These are phyloP conservation scores for Acacia acuminata DNA, from an alignment of 306 rosid species.

Conservation along the genomic window DNA sequence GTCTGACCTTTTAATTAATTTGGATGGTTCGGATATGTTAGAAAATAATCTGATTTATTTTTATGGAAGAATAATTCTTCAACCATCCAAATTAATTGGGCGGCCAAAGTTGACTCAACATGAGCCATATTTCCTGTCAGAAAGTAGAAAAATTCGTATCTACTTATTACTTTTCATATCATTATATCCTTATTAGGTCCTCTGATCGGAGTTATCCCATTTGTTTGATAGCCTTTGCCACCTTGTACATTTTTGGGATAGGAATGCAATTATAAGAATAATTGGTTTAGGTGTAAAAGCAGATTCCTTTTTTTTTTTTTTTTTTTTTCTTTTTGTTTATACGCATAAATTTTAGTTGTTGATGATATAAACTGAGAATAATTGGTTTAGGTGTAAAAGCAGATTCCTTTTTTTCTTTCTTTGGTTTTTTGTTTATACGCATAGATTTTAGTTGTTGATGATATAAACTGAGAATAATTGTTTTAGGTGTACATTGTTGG, in stretches of 20 bases:
- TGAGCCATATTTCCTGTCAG: neutral
- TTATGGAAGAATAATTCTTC: neutral
- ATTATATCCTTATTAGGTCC: neutral
- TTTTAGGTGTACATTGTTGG: too few species aligned
- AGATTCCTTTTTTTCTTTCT: neutral
- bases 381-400: neutral
- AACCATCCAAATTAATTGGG: neutral
- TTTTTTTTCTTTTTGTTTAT: neutral
- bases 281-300: neutral
- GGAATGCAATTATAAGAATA: neutral
- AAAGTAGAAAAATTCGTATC: neutral
- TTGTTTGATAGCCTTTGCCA: neutral
- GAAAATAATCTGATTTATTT: neutral
- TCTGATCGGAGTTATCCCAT: neutral
- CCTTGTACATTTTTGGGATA: neutral
- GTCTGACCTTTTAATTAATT: neutral
- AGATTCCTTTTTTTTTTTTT: neutral
- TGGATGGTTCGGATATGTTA: neutral
- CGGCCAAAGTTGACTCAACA: neutral
- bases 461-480: too few species aligned
- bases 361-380: too few species aligned
- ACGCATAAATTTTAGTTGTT: neutral
- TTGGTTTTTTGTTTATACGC: neutral
- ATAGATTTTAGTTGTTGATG: neutral
- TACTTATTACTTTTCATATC: neutral